phyloP scores from a whole-genome alignment of 768 basidiomycete genomes.

The Pisolithus sp. region DNA sequence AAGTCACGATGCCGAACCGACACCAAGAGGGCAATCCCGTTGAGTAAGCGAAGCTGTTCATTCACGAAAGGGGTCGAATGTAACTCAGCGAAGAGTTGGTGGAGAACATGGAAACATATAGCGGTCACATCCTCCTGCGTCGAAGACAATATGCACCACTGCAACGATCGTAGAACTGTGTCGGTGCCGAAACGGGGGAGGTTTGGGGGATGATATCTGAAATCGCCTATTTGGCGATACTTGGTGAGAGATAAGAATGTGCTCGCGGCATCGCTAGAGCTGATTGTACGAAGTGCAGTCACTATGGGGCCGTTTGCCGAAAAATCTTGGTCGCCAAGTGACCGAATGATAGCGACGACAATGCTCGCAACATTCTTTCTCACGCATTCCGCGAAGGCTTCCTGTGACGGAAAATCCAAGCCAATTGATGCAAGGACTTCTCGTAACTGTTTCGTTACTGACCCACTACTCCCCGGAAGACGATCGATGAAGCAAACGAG shows the following conservation, averaged over 20 bases:
- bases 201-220: conserved; percentile 57
- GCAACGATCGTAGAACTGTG: conserved; percentile 47
- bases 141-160: conserved; percentile 48
- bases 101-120: conserved; percentile 71
- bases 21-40: conserved; percentile 69
- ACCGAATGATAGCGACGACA: conserved; percentile 51
- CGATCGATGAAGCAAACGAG: conserved; percentile 44
- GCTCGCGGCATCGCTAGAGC: conserved; percentile 30
- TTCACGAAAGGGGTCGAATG: conserved; percentile 69
- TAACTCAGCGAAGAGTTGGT: conserved; percentile 62
- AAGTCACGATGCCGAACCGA: conserved; percentile 54
- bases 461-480: conserved; percentile 11
- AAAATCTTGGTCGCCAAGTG: conserved; percentile 64
- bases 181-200: conserved; percentile 50
- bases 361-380: conserved; percentile 49
- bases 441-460: conserved; percentile 27
- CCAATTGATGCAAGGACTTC: conserved; percentile 30
- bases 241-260: conserved; percentile 47
- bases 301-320: conserved; percentile 45
- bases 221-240: conserved; percentile 44
- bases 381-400: conserved; percentile 32
- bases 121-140: conserved; percentile 42
- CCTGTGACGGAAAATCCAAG: conserved; percentile 23
- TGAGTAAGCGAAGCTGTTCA: conserved; percentile 73
- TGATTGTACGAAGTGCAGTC: conserved; percentile 33